Evolutionary conservation across 768 basidiomycete genomes (phyloP).

Genomic region (Boletus pseudopeckii): DNA sequence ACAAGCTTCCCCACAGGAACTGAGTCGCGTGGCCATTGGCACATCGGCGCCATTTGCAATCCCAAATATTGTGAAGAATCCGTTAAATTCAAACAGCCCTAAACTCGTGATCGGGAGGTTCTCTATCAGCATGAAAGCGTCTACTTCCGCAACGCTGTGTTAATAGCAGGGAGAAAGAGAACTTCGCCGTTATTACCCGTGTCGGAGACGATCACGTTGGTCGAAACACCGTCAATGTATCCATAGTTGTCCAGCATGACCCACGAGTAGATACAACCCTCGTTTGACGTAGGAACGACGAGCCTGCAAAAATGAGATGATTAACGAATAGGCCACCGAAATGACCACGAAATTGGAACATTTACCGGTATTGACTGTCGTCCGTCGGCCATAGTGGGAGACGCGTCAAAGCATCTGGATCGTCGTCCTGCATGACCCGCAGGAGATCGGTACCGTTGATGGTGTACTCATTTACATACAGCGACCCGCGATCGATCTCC

Average conservation of each 20-base stretch:
- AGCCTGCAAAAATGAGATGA: constrained; percentile 6
- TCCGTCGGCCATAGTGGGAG: constrained; percentile 36
- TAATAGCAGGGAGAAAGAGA: constrained; percentile 14
- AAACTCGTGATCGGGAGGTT: neutral
- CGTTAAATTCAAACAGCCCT: neutral
- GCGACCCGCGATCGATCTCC: constrained; percentile 29
- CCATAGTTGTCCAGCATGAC: constrained; percentile 20
- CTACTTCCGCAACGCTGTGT: constrained; percentile 9
- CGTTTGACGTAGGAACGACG: constrained; percentile 7
- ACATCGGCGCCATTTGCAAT: neutral
- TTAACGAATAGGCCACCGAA: neutral
- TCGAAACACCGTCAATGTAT: constrained; percentile 23
- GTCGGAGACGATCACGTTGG: constrained; percentile 14
- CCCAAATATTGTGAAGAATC: neutral
- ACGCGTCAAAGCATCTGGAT: neutral
- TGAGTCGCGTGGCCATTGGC: neutral
- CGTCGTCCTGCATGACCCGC: constrained; percentile 25
- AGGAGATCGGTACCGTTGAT: constrained; percentile 37
- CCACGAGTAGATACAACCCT: constrained; percentile 25
- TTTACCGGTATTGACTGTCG: constrained; percentile 39
- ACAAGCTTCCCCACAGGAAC: too few relatives aligned
- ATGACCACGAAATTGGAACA: neutral
- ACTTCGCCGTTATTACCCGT: neutral
- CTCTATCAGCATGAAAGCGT: neutral
- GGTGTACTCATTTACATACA: constrained; percentile 30